Base-by-base conservation (phyloP, 2,329 filamentous ascomycete species). In the Trichoderma endophyticum region DNA sequence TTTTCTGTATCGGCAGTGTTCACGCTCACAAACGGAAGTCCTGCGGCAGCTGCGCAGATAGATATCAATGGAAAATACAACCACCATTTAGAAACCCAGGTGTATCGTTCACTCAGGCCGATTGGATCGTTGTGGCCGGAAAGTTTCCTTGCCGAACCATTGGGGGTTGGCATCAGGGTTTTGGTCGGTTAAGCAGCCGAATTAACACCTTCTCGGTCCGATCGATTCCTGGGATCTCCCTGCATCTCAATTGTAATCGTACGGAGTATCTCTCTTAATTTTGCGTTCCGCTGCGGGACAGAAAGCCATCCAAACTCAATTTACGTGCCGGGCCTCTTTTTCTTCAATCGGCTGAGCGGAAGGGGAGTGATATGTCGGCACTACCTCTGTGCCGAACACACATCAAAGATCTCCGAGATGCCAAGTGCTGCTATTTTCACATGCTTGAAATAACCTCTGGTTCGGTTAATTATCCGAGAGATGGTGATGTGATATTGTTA, bases 391-490 rank as follows among this genome's bases (percentile, higher is more conserved):
- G 60, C 59, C 65, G 68, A 60, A 43, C 21, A 57, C 21, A 9
- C 30, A 63, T 62, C 26, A 43, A 63, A 61, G 66, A 69, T 69
- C 56, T 54, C 48, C 11, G 68, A 57, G 30, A 64, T 64, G 21
- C 34, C 36, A 51, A 32, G 43, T 61, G 67, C 39, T 26, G n/a
- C 21, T 26, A 43, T 59, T 57, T 70, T 70, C 68, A 70, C 68
- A 70, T 70, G 68, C 68, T 56, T 57, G 21, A 32, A 21, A 57
- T 56, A 14, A 2, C 24, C 59, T 62, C 68, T 57, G 30, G 59
- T 43, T 70, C 68, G 68, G 68, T 56, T 63, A 54, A 70, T 57
- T 62, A 70, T 63, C 68, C 68, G 68, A 70, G 51, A 70, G 59
- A n/a, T 67, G 56, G 36, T 63, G 67, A 70, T 36, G 43, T 64